phyloP scores from a whole-genome alignment of 2,329 filamentous ascomycete genomes.

The Cadophora luteo-olivacea region DNA sequence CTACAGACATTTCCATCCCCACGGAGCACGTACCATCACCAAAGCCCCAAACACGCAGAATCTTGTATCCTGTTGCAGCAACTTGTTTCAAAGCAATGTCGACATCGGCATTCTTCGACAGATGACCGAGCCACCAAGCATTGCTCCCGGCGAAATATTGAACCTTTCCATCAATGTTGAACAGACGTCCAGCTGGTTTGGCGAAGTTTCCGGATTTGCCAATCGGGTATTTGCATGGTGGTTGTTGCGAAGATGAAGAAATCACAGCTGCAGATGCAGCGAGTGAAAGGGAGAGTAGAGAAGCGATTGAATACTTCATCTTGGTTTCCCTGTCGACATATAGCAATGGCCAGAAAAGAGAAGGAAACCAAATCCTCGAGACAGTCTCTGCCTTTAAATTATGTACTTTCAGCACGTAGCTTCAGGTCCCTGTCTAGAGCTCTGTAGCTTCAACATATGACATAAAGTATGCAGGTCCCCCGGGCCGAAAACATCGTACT shows the following conservation, averaged over 20 bases:
- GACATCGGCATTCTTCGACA: constrained; percentile 60
- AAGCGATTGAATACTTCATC: constrained; percentile 18
- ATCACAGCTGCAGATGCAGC: constrained; percentile 12
- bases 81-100: constrained; percentile 58
- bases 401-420: background rate
- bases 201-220: constrained; percentile 30
- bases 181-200: constrained; percentile 43
- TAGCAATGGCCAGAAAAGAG: background rate
- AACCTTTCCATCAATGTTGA: constrained; percentile 52
- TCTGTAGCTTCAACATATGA: background rate
- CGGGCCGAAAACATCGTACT: constrained; percentile 7
- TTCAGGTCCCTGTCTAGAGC: background rate
- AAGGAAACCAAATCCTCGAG: background rate
- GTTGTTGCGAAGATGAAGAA: constrained; percentile 22
- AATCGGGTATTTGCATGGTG: constrained; percentile 28
- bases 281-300: background rate
- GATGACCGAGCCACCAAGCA: constrained; percentile 61
- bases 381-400: background rate
- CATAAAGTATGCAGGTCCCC: background rate
- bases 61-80: constrained; percentile 55
- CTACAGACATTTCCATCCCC: no score
- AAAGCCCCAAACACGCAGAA: constrained; percentile 68
- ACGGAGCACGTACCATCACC: constrained; percentile 56
- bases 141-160: constrained; percentile 61
- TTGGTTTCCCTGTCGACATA: background rate